These are phyloP conservation scores for Leersia perrieri DNA, from an alignment of 176 grass and related monocot species.

Conservation along the genomic window DNA sequence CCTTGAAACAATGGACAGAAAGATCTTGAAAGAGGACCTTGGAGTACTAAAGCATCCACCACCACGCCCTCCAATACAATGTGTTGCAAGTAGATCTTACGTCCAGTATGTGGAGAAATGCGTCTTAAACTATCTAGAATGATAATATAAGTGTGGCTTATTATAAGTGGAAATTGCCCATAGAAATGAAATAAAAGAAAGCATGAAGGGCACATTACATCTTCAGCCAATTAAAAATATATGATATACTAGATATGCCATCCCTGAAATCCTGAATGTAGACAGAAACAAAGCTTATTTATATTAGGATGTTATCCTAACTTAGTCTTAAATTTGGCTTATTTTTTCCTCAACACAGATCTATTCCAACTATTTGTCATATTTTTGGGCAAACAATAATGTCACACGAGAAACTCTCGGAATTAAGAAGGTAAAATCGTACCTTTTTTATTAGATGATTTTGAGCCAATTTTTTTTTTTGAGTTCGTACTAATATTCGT, in stretches of 20 bases:
- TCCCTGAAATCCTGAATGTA: no score
- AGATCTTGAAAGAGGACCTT: conserved; percentile 1
- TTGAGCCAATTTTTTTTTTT: not conserved
- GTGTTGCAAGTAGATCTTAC: conserved; percentile 18
- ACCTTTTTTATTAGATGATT: no score
- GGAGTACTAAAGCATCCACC: conserved; percentile 1
- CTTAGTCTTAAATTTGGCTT: not conserved
- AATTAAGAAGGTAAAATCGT: conserved; percentile 36
- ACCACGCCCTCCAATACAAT: conserved; percentile 27
- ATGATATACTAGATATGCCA: no score
- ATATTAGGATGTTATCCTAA: not conserved
- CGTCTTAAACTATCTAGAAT: no score
- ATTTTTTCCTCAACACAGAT: not conserved
- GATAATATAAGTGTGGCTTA: no score
- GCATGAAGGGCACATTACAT: not conserved
- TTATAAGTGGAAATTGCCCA: no score
- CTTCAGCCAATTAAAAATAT: no score
- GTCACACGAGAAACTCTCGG: conserved; percentile 21
- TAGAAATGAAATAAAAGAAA: not conserved
- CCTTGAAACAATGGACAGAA: not conserved
- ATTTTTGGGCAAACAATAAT: conserved; percentile 44
- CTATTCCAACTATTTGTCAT: conserved; percentile 33
- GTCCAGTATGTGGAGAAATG: not conserved
- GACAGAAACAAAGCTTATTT: not conserved
- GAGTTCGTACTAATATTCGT: not conserved